These are phyloP conservation scores for Pythium utonaiense DNA, from an alignment of 352 stramenopile genomes.

Conservation along the genomic window DNA sequence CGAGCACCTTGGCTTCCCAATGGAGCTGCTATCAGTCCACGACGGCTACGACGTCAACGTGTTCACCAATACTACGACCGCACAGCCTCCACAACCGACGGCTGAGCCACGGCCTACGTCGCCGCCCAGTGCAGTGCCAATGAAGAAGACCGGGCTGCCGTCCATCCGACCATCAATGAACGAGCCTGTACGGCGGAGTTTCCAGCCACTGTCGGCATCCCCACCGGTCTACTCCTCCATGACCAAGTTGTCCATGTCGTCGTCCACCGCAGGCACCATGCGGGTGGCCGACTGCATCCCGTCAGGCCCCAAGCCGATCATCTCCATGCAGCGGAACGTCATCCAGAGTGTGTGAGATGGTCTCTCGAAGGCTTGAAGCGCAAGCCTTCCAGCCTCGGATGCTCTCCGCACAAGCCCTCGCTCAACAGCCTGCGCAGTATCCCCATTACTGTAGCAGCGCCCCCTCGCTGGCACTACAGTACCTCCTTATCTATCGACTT, in stretches of 20 bases:
- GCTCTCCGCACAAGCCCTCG: too few relatives aligned
- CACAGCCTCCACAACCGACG: background rate
- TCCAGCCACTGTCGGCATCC: background rate
- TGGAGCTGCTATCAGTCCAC: conserved; percentile 20
- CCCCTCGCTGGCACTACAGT: background rate
- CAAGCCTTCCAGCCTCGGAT: too few relatives aligned
- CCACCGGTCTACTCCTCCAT: conserved; percentile 7
- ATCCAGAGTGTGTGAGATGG: conserved; percentile 22
- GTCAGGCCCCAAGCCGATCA: background rate
- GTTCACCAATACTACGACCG: too few relatives aligned
- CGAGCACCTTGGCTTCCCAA: conserved; percentile 13
- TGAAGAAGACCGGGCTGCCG: conserved; percentile 9
- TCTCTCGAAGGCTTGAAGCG: too few relatives aligned
- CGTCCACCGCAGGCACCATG: conserved; percentile 3
- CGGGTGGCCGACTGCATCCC: background rate
- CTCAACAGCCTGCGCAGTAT: conserved; percentile 9
- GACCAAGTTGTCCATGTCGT: conserved; percentile 8
- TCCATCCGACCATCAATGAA: conserved; percentile 9
- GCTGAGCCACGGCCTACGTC: conserved; percentile 2
- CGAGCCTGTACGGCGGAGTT: conserved; percentile 16
- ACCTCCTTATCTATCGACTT: conserved; percentile 1
- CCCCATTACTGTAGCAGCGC: conserved; percentile 10
- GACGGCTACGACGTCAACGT: too few relatives aligned
- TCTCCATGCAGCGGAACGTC: conserved; percentile 17
- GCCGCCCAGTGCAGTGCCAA: conserved; percentile 5